These are phyloP conservation scores for Thinopyrum elongatum DNA, from an alignment of 176 grass and related monocot species.

Conservation along the genomic window DNA sequence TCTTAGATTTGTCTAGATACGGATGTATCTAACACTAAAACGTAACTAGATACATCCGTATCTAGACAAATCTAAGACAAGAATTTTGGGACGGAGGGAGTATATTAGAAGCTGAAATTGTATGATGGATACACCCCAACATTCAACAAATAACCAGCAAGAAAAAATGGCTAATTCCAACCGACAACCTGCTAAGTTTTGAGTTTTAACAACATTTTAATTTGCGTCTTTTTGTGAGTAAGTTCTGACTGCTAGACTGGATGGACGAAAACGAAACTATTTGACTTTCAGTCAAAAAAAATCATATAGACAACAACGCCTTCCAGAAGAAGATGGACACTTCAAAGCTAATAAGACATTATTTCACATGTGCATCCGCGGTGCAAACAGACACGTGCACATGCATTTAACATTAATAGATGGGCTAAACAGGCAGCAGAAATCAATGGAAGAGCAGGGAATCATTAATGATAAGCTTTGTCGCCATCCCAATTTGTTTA, in stretches of 20 bases:
- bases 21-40: too few species aligned
- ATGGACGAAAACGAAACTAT: not conserved
- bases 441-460: not conserved
- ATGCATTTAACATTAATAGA: not conserved
- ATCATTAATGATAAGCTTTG: not conserved
- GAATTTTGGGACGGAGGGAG: too few species aligned
- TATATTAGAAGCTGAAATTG: not conserved
- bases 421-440: not conserved
- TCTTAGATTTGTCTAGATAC: too few species aligned
- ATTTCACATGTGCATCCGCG: not conserved
- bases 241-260: conserved; percentile 1
- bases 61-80: too few species aligned
- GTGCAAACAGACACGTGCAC: not conserved
- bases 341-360: not conserved
- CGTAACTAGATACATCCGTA: too few species aligned
- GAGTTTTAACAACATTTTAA: not conserved
- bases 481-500: not conserved
- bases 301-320: not conserved
- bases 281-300: not conserved
- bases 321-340: conserved; percentile 6
- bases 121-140: not conserved
- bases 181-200: not conserved
- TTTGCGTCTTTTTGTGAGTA: not conserved
- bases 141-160: conserved; percentile 1
- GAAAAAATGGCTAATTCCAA: not conserved